These are phyloP conservation scores for Chalciporus chontae DNA, from an alignment of 768 basidiomycete genomes.

Conservation along the genomic window DNA sequence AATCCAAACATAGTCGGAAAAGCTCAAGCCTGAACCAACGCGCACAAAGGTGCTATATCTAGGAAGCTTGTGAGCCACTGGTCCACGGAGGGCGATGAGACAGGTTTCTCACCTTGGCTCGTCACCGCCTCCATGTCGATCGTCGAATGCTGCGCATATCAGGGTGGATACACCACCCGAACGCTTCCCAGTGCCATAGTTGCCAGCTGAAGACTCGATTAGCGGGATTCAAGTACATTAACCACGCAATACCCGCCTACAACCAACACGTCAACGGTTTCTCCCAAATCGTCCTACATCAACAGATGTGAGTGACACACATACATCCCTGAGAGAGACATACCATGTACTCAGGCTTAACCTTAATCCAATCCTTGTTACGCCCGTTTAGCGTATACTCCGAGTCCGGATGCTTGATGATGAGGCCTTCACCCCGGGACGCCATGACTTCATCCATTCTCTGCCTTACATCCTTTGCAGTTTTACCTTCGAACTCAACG, in stretches of 20 bases:
- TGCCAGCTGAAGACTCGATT: conserved; percentile 53
- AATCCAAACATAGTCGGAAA: conserved; percentile 84
- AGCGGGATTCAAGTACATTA: background rate
- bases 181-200: conserved; percentile 84
- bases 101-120: conserved; percentile 52
- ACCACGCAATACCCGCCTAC: conserved; percentile 52
- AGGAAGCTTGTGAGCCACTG: background rate
- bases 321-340: conserved; percentile 4
- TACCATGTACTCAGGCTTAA: conserved; percentile 88
- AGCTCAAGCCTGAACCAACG: conserved; percentile 86
- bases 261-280: conserved; percentile 89
- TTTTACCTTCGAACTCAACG: conserved; percentile 67
- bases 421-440: conserved; percentile 85
- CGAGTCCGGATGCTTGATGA: conserved; percentile 81
- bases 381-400: conserved; percentile 85
- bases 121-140: conserved; percentile 50
- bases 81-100: background rate
- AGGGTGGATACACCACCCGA: conserved; percentile 88
- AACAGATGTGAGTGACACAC: background rate
- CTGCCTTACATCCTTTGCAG: conserved; percentile 74
- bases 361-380: conserved; percentile 93
- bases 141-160: conserved; percentile 85
- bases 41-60: conserved; percentile 89
- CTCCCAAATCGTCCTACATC: conserved; percentile 80
- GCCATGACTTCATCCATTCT: conserved; percentile 84